These are phyloP conservation scores for Pestalotiopsis sp. DNA, from an alignment of 2,329 filamentous ascomycete species.

Conservation along the genomic window DNA sequence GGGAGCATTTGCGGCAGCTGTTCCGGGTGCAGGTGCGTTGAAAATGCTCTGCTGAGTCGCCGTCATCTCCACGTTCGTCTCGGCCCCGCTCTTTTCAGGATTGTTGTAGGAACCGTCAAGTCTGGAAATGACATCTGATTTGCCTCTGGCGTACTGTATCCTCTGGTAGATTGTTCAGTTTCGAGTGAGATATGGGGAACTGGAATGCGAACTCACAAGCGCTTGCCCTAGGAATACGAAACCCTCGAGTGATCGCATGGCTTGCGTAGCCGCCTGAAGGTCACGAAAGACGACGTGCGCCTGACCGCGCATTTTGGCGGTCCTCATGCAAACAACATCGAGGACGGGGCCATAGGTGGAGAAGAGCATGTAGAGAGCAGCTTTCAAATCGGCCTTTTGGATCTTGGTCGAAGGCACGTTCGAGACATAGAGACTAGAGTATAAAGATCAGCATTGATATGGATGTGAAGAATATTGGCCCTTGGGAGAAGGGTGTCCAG, in stretches of 20 bases:
- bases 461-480: conserved; percentile 17
- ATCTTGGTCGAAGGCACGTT: conserved; percentile 88
- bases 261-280: conserved; percentile 87
- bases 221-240: conserved; percentile 83
- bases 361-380: conserved; percentile 89
- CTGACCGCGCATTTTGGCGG: conserved; percentile 91
- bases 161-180: conserved; percentile 54
- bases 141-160: conserved; percentile 88
- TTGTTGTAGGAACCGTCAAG: conserved; percentile 88
- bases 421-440: conserved; percentile 76
- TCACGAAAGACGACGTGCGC: conserved; percentile 92
- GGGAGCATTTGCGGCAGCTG: conserved; percentile 41
- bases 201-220: conserved; percentile 63
- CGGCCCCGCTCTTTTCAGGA: conserved; percentile 50
- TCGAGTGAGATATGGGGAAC: neutral
- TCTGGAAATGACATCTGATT: conserved; percentile 86
- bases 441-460: neutral
- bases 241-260: conserved; percentile 86
- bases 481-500: conserved; percentile 20
- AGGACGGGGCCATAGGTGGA: conserved; percentile 91
- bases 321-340: conserved; percentile 89
- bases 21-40: conserved; percentile 63
- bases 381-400: conserved; percentile 83
- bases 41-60: conserved; percentile 82
- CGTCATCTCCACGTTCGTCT: conserved; percentile 64